Evolutionary conservation across 2,329 filamentous ascomycete genomes (phyloP).

Genomic region (Teratosphaeria viscida): DNA sequence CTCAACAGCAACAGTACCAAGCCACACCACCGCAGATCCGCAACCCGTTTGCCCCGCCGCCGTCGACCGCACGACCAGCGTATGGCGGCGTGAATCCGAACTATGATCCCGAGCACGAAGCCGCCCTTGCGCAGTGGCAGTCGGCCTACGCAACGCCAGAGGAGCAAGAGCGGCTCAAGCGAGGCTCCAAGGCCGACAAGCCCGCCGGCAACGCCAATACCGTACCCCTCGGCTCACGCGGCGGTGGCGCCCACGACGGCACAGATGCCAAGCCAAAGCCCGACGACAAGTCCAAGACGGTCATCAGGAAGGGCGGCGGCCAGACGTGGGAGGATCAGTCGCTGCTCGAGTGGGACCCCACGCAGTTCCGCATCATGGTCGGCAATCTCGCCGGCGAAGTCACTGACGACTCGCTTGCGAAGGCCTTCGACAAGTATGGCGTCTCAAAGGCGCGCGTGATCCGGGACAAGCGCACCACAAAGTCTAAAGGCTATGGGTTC

Average conservation of each 20-base stretch:
- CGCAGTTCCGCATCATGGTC: slow-evolving; percentile 88
- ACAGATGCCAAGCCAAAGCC: not conserved
- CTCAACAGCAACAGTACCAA: slow-evolving; percentile 27
- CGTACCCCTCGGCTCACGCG: slow-evolving; percentile 2
- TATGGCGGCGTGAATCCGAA: slow-evolving; percentile 24
- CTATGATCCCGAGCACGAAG: slow-evolving; percentile 70
- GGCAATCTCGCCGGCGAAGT: slow-evolving; percentile 96
- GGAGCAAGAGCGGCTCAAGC: slow-evolving; percentile 14
- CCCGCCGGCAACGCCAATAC: slow-evolving; percentile 4
- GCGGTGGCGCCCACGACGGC: not conserved
- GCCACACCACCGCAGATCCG: slow-evolving; percentile 54
- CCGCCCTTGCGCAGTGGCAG: slow-evolving; percentile 90
- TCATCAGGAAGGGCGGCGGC: slow-evolving; percentile 77
- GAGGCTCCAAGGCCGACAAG: slow-evolving; percentile 5
- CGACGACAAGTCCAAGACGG: slow-evolving; percentile 57
- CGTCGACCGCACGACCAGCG: slow-evolving; percentile 34
- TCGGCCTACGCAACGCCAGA: slow-evolving; percentile 35
- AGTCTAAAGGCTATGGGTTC: slow-evolving; percentile 93
- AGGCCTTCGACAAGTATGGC: slow-evolving; percentile 86
- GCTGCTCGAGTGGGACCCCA: slow-evolving; percentile 89
- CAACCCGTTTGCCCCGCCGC: slow-evolving; percentile 63
- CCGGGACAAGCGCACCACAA: slow-evolving; percentile 89
- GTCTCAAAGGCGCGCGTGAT: slow-evolving; percentile 89
- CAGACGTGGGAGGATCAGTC: slow-evolving; percentile 85
- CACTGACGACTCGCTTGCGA: slow-evolving; percentile 87